Percentiles rank a stretch among this genome's conserved stretches.
Conservation (phyloP, 192 early-diverging fungal species). For the Phycomyces nitens region DNA sequence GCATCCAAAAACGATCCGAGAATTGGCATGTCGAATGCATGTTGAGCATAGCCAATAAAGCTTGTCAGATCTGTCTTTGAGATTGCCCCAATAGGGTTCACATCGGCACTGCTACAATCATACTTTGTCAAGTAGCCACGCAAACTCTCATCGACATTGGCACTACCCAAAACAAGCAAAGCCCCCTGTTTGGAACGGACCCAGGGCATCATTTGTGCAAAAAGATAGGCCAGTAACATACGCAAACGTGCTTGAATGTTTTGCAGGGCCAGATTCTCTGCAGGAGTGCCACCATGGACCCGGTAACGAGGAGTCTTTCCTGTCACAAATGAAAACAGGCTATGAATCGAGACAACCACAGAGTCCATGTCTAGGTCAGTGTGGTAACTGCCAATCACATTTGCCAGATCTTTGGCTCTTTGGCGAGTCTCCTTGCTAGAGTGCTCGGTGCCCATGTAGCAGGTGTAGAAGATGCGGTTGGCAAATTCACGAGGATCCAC, state of each 20-base stretch:
- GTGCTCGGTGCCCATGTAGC: conserved; percentile 94
- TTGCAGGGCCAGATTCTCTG: conserved; percentile 94
- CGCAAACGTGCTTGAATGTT: conserved; percentile 95
- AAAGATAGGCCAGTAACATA: conserved; percentile 93
- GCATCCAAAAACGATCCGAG: conserved; percentile 79
- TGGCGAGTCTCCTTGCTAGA: conserved; percentile 81
- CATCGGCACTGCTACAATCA: conserved; percentile 94
- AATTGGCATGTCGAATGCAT: conserved; percentile 64
- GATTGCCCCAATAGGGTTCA: conserved; percentile 96
- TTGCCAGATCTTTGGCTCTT: conserved; percentile 78
- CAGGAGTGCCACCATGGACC: conserved; percentile 76
- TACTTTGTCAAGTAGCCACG: conserved; percentile 98
- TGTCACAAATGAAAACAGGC: conserved; percentile 74
- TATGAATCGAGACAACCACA: conserved; percentile 69
- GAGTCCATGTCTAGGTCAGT: conserved; percentile 86
- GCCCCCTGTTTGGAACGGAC: conserved; percentile 58
- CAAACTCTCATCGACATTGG: conserved; percentile 97
- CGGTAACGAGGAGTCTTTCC: conserved; percentile 71
- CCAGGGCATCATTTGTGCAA: conserved; percentile 97
- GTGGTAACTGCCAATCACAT: conserved; percentile 88
- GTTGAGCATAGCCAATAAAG: conserved; percentile 72
- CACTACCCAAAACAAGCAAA: conserved; percentile 88
- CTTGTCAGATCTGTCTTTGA: conserved; percentile 83
- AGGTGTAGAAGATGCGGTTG: conserved; percentile 84
- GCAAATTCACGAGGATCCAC: conserved; percentile 78